Conservation (phyloP, 768 basidiomycete species). For the Boletus bicolor region DNA sequence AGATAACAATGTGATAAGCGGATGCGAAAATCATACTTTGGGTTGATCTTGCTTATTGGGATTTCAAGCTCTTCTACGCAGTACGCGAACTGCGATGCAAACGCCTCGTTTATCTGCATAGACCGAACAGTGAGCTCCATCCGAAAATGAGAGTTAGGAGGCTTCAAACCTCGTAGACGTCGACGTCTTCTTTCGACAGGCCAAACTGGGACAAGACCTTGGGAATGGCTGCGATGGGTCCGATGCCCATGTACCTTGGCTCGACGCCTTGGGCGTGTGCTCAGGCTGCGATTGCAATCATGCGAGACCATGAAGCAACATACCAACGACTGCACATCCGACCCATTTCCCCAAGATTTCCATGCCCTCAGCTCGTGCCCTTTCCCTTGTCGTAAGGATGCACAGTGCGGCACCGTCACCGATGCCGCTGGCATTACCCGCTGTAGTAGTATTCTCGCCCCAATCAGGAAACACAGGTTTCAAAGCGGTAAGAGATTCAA, state of each 20-base stretch:
- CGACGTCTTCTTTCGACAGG: constrained; percentile 67
- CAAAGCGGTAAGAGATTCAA: constrained; percentile 69
- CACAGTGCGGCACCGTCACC: constrained; percentile 92
- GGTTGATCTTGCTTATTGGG: constrained; percentile 79
- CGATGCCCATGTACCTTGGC: constrained; percentile 76
- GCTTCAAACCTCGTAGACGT: constrained; percentile 66
- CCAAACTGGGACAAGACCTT: constrained; percentile 61
- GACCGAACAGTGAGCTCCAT: background rate
- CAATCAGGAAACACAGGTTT: constrained; percentile 88
- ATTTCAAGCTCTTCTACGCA: constrained; percentile 79
- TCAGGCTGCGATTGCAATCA: constrained; percentile 4
- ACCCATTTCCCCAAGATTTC: constrained; percentile 83
- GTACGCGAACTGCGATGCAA: constrained; percentile 92
- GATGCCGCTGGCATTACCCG: constrained; percentile 83
- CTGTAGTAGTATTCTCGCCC: constrained; percentile 68
- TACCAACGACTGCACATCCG: constrained; percentile 72
- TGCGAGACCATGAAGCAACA: constrained; percentile 16
- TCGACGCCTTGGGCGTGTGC: constrained; percentile 52
- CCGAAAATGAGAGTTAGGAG: background rate
- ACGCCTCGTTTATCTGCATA: constrained; percentile 80
- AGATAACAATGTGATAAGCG: background rate
- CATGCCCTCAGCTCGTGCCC: constrained; percentile 74
- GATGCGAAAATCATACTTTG: constrained; percentile 52
- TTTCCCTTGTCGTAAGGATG: constrained; percentile 74
- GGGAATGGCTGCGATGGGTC: constrained; percentile 69